Conservation (phyloP, 2,329 filamentous ascomycete genomes). For the Diatrype stigma region DNA sequence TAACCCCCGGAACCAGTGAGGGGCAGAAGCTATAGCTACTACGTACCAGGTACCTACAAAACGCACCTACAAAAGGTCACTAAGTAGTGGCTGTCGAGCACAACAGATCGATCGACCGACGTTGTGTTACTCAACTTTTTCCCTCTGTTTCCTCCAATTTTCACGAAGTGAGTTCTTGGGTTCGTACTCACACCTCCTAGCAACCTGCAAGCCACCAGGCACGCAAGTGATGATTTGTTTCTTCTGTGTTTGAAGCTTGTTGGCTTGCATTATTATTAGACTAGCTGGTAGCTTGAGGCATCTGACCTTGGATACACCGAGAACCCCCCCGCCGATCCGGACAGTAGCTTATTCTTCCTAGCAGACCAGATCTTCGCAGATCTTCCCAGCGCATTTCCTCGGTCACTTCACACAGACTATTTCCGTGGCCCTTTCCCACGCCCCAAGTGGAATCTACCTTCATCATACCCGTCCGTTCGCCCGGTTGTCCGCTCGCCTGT, state of each 20-base stretch:
- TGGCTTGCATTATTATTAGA: not conserved
- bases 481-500: not conserved
- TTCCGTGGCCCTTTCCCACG: not conserved
- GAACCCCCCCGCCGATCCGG: conserved; percentile 1
- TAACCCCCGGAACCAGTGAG: no score
- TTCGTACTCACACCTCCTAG: no score
- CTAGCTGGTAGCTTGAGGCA: not conserved
- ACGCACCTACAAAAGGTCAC: no score
- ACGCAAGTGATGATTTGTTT: not conserved
- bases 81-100: no score
- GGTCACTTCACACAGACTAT: not conserved
- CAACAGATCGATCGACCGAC: no score
- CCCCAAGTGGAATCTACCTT: not conserved
- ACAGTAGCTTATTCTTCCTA: not conserved
- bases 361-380: not conserved
- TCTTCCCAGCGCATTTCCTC: not conserved
- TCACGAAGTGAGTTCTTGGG: not conserved
- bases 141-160: not conserved
- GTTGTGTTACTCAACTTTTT: not conserved
- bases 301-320: not conserved
- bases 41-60: no score
- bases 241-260: not conserved
- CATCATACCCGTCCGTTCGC: not conserved
- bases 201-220: not conserved
- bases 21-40: no score